Evolutionary conservation across 208 protist genomes (phyloP).

Genomic region (Naegleria lovaniensis): DNA sequence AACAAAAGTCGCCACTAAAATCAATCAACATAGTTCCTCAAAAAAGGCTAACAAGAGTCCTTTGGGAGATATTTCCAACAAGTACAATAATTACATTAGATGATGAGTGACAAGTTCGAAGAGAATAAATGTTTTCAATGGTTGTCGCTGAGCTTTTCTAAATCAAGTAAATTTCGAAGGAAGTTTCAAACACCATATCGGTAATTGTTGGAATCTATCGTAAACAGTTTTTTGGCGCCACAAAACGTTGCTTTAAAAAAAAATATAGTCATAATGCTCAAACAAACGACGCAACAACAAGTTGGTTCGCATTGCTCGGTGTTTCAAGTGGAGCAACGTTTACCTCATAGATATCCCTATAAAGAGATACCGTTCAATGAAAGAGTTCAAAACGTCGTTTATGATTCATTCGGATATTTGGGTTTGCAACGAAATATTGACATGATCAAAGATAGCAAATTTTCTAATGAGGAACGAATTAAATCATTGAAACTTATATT

Average conservation of each 20-base stretch:
- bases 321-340: not conserved
- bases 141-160: too few species aligned
- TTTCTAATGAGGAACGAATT: not conserved
- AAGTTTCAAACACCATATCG: too few species aligned
- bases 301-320: not conserved
- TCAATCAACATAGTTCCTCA: too few species aligned
- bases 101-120: too few species aligned
- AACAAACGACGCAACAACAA: not conserved
- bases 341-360: not conserved
- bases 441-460: not conserved
- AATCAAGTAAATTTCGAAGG: too few species aligned
- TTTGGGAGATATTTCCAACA: too few species aligned
- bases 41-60: too few species aligned
- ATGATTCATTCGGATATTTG: not conserved
- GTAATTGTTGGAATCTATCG: not conserved
- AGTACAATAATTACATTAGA: too few species aligned
- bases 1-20: too few species aligned
- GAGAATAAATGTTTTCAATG: too few species aligned
- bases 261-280: not conserved
- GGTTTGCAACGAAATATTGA: not conserved
- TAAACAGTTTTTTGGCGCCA: not conserved
- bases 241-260: not conserved
- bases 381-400: not conserved
- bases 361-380: not conserved
- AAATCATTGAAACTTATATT: not conserved